Base-by-base conservation (phyloP, 805 yeast genomes). In the Wickerhamomyces hampshirensis region DNA sequence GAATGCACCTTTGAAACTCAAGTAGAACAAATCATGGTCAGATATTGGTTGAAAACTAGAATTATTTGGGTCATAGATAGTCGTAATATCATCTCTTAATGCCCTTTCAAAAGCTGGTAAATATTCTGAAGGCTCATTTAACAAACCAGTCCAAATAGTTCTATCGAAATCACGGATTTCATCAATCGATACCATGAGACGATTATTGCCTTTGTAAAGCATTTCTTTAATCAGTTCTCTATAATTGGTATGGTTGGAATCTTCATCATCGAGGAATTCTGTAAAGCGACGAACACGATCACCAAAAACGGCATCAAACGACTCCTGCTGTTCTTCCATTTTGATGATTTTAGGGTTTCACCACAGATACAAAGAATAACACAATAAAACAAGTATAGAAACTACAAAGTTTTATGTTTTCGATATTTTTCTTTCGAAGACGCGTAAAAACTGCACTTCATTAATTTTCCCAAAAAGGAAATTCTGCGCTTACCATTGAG, bases 21-120 rank as follows among this genome's bases (percentile, higher is more conserved):
- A 60, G 51, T 82, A 80, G 56, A 81, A 84, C 40, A 71, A 76
- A 43, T 79, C 78, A 44, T 77, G 73, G 27, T 75, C 77, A 40
- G 71, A 78, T 31, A 72, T 57, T n/a, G 72, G 71, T 32, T 70
- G 62, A 40, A 65, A 68, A 18, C 76, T 65, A 31, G 71, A 70
- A 42, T 74, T 73, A 16, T 67, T 66, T 4, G 79, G 78, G 53
- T 82, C 86, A 51, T 81, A 77, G 18, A 87, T 70, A 1, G 89
- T 77, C 54, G 74, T 61, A 9, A 89, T 86, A 10, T 88, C 73
- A 42, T 87, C 96, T 39, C 84, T 71, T 28, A 93, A 65, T 1
- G 96, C 97, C 38, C 81, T 70, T 55, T 89, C 95, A 37, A 89
- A 80, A 6, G 98, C 87, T 5, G 97, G 97, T 19, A 91, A 65